Conservation (phyloP, 352 stramenopile genomes). For the Globisporangium solare region DNA sequence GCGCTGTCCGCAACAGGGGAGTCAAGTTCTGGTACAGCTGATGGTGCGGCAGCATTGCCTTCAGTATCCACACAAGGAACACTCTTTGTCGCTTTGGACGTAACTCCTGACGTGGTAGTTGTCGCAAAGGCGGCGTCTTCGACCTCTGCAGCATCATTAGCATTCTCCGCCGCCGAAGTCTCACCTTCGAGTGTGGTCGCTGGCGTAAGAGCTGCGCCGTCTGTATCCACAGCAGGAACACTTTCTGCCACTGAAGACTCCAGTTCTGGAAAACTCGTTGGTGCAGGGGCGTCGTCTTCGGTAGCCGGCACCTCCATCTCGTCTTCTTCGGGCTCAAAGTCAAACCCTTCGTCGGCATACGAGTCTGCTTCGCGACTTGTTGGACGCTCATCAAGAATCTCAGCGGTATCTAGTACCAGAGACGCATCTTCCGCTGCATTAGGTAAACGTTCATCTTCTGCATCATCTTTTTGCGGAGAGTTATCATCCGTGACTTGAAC, state of each 20-base stretch:
- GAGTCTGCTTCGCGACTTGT: conserved; percentile 9
- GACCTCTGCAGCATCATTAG: too few relatives aligned
- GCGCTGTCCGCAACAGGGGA: not conserved
- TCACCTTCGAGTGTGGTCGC: too few relatives aligned
- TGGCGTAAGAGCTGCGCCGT: too few relatives aligned
- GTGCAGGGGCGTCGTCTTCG: not conserved
- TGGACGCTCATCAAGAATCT: conserved; percentile 5
- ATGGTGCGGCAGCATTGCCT: too few relatives aligned
- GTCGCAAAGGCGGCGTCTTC: too few relatives aligned
- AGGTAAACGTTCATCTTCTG: not conserved
- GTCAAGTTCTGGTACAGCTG: not conserved
- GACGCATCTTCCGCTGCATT: not conserved
- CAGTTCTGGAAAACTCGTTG: not conserved
- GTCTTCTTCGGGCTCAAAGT: conserved; percentile 6
- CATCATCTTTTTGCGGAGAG: not conserved
- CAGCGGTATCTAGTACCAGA: not conserved
- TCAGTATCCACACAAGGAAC: too few relatives aligned
- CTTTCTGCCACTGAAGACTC: not conserved
- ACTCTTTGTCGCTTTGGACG: too few relatives aligned
- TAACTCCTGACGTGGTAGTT: too few relatives aligned
- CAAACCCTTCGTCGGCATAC: conserved; percentile 15
- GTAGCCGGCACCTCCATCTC: not conserved
- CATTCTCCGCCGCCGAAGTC: too few relatives aligned
- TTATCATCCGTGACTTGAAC: not conserved
- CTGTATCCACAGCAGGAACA: not conserved